phyloP scores from a whole-genome alignment of 768 basidiomycete species.

The Suillus subluteus region DNA sequence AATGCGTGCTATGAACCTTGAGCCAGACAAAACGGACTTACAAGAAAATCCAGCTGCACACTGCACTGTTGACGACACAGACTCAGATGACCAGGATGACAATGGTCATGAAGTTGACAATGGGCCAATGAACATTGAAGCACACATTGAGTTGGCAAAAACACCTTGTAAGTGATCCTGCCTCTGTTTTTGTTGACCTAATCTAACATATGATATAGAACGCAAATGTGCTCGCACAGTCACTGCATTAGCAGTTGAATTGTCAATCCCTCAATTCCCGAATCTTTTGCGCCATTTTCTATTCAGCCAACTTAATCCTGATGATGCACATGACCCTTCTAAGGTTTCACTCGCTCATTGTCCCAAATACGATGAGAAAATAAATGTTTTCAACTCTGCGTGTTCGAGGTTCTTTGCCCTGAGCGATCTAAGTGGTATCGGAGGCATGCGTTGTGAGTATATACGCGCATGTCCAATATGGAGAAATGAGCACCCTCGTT shows the following conservation, averaged over 20 bases:
- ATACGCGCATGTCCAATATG: slow-evolving; percentile 6
- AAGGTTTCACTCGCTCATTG: slow-evolving; percentile 17
- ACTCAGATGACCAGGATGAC: too few species aligned
- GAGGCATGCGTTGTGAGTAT: slow-evolving; percentile 28
- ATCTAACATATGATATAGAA: slow-evolving; percentile 11
- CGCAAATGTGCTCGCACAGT: slow-evolving; percentile 18
- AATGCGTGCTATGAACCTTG: too few species aligned
- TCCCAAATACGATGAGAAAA: slow-evolving; percentile 14
- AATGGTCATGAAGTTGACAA: too few species aligned
- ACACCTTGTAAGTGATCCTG: slow-evolving; percentile 10
- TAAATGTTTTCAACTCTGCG: slow-evolving; percentile 6
- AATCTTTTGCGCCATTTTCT: slow-evolving; percentile 5
- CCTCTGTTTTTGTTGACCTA: neutral
- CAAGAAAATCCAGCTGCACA: too few species aligned
- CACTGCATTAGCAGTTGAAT: neutral
- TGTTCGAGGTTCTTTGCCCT: slow-evolving; percentile 12
- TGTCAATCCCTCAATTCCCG: neutral
- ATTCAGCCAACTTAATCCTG: slow-evolving; percentile 3
- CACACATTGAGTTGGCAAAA: slow-evolving; percentile 16
- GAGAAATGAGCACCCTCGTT: neutral
- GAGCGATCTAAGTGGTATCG: slow-evolving; percentile 21
- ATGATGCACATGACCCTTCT: neutral
- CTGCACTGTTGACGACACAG: too few species aligned
- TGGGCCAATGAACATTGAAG: neutral
- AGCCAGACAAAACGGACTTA: too few species aligned